Conservation (phyloP, 768 basidiomycete species). For the Auricularia sp. region DNA sequence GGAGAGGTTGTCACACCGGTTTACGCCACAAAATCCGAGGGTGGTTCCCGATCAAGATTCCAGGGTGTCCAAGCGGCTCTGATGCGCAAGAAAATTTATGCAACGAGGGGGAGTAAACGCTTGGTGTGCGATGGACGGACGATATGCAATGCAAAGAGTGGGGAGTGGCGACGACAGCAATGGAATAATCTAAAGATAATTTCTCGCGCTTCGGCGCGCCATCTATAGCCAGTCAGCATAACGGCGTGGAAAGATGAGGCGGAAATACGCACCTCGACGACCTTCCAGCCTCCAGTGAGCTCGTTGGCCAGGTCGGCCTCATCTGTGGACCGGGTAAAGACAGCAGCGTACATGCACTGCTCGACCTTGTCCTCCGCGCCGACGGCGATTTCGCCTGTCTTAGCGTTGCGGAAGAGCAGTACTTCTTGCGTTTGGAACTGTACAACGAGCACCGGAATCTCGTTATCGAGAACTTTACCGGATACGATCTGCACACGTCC, state of each 20-base stretch:
- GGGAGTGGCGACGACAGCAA: neutral
- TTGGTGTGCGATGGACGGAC: neutral
- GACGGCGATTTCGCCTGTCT: constrained; percentile 75
- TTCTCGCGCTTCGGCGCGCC: constrained; percentile 10
- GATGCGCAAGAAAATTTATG: too few species aligned
- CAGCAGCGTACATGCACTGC: constrained; percentile 87
- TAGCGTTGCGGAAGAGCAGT: constrained; percentile 80
- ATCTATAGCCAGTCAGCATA: constrained; percentile 7
- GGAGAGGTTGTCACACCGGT: too few species aligned
- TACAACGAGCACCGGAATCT: constrained; percentile 81
- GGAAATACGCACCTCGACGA: constrained; percentile 69
- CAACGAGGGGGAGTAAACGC: too few species aligned
- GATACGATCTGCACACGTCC: constrained; percentile 49
- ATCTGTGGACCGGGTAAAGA: constrained; percentile 77
- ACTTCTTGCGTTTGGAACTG: constrained; percentile 93
- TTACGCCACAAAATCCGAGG: too few species aligned
- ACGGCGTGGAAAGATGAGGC: neutral
- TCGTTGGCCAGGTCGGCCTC: constrained; percentile 68
- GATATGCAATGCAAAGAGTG: neutral
- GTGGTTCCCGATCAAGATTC: too few species aligned
- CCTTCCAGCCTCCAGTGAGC: constrained; percentile 96
- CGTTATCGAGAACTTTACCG: constrained; percentile 80
- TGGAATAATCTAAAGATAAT: constrained; percentile 5
- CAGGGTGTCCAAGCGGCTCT: too few species aligned
- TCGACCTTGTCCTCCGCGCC: constrained; percentile 88